Evolutionary conservation across 106 monocot species (phyloP).

Genomic region (Phalaenopsis aphrodite): DNA sequence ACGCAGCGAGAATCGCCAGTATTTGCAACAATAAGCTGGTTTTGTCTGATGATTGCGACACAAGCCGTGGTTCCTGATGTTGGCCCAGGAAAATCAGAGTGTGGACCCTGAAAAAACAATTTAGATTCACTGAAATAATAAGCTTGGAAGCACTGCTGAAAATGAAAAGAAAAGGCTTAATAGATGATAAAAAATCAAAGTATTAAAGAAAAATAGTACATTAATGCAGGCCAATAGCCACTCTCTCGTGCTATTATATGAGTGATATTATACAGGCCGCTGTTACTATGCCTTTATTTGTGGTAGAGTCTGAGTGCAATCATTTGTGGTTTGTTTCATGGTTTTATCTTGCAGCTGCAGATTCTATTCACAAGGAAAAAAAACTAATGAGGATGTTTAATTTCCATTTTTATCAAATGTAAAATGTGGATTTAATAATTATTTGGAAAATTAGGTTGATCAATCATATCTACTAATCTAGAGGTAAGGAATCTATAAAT

Average conservation of each 20-base stretch:
- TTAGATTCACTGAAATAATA: background rate
- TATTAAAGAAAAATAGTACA: background rate
- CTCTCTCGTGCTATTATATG: background rate
- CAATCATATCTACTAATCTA: too few relatives aligned
- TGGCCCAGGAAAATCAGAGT: slow-evolving; percentile 88
- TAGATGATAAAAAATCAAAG: background rate
- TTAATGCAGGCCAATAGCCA: background rate
- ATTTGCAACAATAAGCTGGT: slow-evolving; percentile 84
- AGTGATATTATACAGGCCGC: background rate
- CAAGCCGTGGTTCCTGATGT: slow-evolving; percentile 89
- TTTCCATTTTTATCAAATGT: background rate
- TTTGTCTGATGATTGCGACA: slow-evolving; percentile 84
- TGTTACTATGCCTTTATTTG: too few relatives aligned
- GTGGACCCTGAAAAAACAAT: slow-evolving; percentile 56
- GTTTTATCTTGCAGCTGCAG: too few relatives aligned
- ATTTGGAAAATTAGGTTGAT: background rate
- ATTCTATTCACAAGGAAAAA: background rate
- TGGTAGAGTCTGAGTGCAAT: too few relatives aligned
- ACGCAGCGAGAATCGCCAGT: slow-evolving; percentile 99
- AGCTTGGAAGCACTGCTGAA: background rate
- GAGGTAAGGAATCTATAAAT: too few relatives aligned
- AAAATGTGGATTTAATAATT: background rate
- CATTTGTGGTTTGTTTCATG: too few relatives aligned
- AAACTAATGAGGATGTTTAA: background rate
- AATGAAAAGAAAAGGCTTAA: slow-evolving; percentile 3